phyloP scores from a whole-genome alignment of 352 stramenopile genomes.

The Phytophthora macrochlamydospora region DNA sequence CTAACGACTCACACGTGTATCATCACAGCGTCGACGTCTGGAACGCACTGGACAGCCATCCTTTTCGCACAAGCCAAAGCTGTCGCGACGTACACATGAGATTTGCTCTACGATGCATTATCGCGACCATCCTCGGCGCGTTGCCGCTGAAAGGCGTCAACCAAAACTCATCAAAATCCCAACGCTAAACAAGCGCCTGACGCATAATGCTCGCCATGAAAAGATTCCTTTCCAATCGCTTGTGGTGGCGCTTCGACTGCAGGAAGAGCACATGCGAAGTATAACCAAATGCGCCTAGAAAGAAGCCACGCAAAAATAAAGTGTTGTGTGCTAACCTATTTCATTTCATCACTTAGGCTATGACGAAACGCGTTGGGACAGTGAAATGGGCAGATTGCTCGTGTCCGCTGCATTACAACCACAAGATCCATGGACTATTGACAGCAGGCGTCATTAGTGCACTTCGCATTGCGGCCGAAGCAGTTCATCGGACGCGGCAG shows the following conservation, averaged over 20 bases:
- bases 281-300: constrained; percentile 7
- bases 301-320: constrained; percentile 2
- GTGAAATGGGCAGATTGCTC: constrained; percentile 35
- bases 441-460: constrained; percentile 46
- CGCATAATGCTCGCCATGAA: neutral
- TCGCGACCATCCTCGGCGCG: constrained; percentile 9
- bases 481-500: constrained; percentile 25
- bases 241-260: constrained; percentile 9
- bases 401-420: constrained; percentile 19
- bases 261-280: constrained; percentile 16
- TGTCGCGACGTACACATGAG: constrained; percentile 33
- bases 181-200: constrained; percentile 5
- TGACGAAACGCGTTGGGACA: constrained; percentile 32
- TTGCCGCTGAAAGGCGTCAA: constrained; percentile 6
- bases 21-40: constrained; percentile 8
- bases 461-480: constrained; percentile 19
- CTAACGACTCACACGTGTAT: neutral
- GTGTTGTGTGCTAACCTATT: constrained; percentile 37
- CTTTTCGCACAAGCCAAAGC: constrained; percentile 29
- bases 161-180: constrained; percentile 1
- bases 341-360: constrained; percentile 42
- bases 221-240: constrained; percentile 3
- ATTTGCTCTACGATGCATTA: constrained; percentile 30
- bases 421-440: constrained; percentile 47
- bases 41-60: constrained; percentile 15